Conservation (phyloP, 805 yeast genomes). For the Pichia ethanolica region DNA sequence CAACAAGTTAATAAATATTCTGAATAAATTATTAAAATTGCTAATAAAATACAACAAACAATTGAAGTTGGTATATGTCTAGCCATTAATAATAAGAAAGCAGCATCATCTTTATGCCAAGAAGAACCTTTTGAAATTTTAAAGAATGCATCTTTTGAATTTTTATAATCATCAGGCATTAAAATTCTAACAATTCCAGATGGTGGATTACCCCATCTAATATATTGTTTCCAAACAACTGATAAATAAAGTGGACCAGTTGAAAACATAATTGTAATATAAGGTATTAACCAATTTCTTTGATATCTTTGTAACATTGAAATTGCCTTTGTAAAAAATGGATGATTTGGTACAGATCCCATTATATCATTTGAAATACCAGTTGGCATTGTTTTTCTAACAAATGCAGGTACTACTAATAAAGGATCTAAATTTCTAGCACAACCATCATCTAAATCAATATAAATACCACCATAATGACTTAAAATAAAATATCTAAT, state of each 20-base stretch:
- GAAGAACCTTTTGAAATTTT: constrained; percentile 76
- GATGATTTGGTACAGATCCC: constrained; percentile 85
- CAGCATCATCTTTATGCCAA: constrained; percentile 89
- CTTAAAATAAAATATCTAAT: constrained; percentile 77
- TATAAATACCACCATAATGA: constrained; percentile 85
- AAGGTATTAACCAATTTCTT: constrained; percentile 77
- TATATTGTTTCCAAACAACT: constrained; percentile 81
- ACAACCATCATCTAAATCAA: constrained; percentile 89
- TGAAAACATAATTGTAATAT: constrained; percentile 85
- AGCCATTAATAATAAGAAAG: constrained; percentile 64
- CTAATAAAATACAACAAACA: constrained; percentile 58
- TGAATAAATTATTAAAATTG: constrained; percentile 35
- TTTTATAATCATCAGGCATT: constrained; percentile 66
- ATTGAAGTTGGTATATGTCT: constrained; percentile 69
- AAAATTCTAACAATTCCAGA: constrained; percentile 61
- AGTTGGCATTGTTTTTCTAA: constrained; percentile 79
- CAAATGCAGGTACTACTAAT: constrained; percentile 75
- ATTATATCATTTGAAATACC: constrained; percentile 90
- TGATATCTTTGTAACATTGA: constrained; percentile 57
- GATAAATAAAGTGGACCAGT: constrained; percentile 88
- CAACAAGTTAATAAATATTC: constrained; percentile 38
- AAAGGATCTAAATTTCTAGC: constrained; percentile 71
- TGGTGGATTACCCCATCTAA: constrained; percentile 68
- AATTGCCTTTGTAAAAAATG: constrained; percentile 68
- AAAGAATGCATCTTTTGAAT: constrained; percentile 56